Evolutionary conservation across 2,329 filamentous ascomycete species (phyloP), one percentile per base, ranked within the genome.

Genomic region (Colletotrichum sp.): DNA sequence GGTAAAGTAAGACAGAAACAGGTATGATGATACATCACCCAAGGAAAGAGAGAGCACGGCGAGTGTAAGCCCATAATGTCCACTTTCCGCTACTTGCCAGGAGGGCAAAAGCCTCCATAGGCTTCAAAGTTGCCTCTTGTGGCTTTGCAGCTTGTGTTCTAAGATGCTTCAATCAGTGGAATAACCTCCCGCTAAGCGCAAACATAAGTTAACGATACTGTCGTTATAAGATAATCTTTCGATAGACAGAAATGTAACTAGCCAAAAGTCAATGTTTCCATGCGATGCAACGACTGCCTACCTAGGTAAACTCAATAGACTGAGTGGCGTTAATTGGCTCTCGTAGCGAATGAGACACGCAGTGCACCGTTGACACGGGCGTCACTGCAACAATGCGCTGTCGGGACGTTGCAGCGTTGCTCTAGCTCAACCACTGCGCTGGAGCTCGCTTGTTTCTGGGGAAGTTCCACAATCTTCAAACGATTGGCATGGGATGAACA

Each of bases 391-490:
- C 34, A 60, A 55, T 22, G 30, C 10, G 26, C 55, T 62, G 57
- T 48, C 57, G 36, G 57, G 9, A 62, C 16, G 36, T 72, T 48
- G 48, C 52, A 62, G 44, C 7, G 6, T n/a, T 12, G 52, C 28
- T 22, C 16, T 57, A 63, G 64, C 30, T 63, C 7, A 55, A 62
- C 64, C 55, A 55, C n/a, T 6, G 24, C 9, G 34, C 30, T 52
- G 71, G 71, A 34, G 5, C 55, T 28, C 52, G 15, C 28, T 48
- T 39, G n/a, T 48, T 22, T 68, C 63, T 36, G 64, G 28, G 34
- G 36, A 52, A 68, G 71, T 68, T 72, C 71, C 64, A 72, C 64
- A 55, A n/a, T 39, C 55, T 60, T 68, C 71, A 32, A 18, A 6
- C 8, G 64, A 68, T 39, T 22, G 59, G 34, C 55, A 52, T 48